These are phyloP conservation scores for Aureobasidium sp. DNA, from an alignment of 2,329 filamentous ascomycete species.

Conservation along the genomic window DNA sequence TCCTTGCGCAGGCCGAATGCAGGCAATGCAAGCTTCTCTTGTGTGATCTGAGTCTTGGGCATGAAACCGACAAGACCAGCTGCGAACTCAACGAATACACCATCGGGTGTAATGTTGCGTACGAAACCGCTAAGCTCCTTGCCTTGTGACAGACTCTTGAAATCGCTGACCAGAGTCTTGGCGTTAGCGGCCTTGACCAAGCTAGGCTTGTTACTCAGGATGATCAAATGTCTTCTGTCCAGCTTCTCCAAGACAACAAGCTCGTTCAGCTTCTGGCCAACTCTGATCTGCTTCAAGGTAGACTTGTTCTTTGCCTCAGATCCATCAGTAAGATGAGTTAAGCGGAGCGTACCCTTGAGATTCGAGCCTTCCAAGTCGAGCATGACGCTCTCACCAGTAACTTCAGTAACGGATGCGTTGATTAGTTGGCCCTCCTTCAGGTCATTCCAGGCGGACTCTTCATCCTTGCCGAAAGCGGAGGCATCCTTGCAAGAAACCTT, in stretches of 20 bases:
- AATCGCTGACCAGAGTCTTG: constrained; percentile 61
- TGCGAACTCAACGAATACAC: constrained; percentile 82
- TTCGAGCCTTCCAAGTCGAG: constrained; percentile 68
- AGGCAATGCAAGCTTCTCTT: constrained; percentile 59
- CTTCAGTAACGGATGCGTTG: constrained; percentile 56
- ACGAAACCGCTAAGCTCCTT: constrained; percentile 70
- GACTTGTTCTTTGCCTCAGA: constrained; percentile 70
- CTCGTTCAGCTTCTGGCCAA: constrained; percentile 74
- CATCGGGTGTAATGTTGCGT: constrained; percentile 72
- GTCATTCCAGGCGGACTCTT: constrained; percentile 63
- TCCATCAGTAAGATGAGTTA: constrained; percentile 79
- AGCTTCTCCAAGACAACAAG: constrained; percentile 85
- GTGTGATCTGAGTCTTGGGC: constrained; percentile 68
- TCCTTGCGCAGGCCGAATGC: constrained; percentile 73
- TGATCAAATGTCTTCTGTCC: constrained; percentile 65
- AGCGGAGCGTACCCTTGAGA: constrained; percentile 68
- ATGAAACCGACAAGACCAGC: constrained; percentile 70
- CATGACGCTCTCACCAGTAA: constrained; percentile 40
- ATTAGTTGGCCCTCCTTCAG: constrained; percentile 69
- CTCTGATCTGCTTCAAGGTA: constrained; percentile 70
- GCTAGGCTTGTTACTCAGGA: constrained; percentile 75
- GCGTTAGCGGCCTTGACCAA: constrained; percentile 68
- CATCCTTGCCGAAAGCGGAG: constrained; percentile 68
- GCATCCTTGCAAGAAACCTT: constrained; percentile 92
- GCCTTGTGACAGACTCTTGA: constrained; percentile 65